phyloP scores from a whole-genome alignment of 1,139 yeast species.

The Torulaspora globosa region DNA sequence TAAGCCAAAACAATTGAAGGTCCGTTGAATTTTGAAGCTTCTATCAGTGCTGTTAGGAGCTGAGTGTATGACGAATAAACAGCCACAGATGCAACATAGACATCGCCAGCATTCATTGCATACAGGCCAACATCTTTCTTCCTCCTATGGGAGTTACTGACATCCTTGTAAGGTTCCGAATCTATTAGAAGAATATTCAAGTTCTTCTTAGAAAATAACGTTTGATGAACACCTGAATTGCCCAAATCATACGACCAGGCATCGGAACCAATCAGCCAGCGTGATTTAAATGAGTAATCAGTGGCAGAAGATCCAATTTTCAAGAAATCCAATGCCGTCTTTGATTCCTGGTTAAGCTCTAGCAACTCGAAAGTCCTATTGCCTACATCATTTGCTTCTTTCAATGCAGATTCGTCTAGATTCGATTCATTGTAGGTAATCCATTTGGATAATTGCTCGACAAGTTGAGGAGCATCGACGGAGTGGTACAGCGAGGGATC shows the following conservation, averaged over 20 bases:
- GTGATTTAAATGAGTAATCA: conserved; percentile 48
- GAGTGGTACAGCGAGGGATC: conserved; percentile 48
- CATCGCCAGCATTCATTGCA: conserved; percentile 90
- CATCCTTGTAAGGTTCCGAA: conserved; percentile 67
- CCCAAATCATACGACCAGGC: conserved; percentile 95
- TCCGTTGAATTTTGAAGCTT: conserved; percentile 83
- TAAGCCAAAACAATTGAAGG: conserved; percentile 91
- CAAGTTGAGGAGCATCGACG: conserved; percentile 46
- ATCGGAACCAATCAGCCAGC: conserved; percentile 92
- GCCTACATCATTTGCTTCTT: conserved; percentile 34
- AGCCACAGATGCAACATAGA: conserved; percentile 93
- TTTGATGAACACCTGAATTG: conserved; percentile 84
- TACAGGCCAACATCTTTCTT: conserved; percentile 93
- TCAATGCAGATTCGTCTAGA: conserved; percentile 35
- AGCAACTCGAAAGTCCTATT: conserved; percentile 43
- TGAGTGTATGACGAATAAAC: conserved; percentile 92
- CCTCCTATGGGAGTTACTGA: conserved; percentile 40
- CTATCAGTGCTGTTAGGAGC: conserved; percentile 79
- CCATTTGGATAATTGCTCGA: conserved; percentile 68
- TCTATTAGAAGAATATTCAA: conserved; percentile 84
- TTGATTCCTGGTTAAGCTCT: conserved; percentile 36
- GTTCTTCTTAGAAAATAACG: conserved; percentile 69
- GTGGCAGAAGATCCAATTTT: conserved; percentile 45
- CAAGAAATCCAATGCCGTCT: conserved; percentile 41
- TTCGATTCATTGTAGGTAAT: conserved; percentile 43